Conservation (phyloP, 441 rosid genomes). For the Corymbia calophylla region DNA sequence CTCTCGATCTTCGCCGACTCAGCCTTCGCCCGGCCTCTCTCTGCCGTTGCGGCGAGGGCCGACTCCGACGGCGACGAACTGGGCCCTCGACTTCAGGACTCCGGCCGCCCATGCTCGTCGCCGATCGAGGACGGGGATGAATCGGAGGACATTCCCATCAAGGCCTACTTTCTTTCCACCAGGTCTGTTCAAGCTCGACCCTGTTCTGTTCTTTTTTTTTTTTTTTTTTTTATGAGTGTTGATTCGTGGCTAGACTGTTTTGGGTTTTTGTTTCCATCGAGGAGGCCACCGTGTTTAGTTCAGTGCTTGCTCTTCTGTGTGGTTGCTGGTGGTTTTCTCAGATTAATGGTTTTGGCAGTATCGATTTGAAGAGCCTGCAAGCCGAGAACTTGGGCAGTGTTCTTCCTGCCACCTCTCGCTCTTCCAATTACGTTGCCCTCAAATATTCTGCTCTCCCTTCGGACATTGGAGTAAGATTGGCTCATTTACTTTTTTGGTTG, state of each 20-base stretch:
- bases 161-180: slow-evolving; percentile 80
- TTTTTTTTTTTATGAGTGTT: background rate
- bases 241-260: background rate
- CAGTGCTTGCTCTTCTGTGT: slow-evolving; percentile 3
- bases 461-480: slow-evolving; percentile 58
- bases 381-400: slow-evolving; percentile 77
- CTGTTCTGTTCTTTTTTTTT: background rate
- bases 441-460: slow-evolving; percentile 54
- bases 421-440: slow-evolving; percentile 84
- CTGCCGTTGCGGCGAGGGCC: slow-evolving; percentile 56
- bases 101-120: slow-evolving; percentile 16
- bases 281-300: slow-evolving; percentile 11
- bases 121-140: slow-evolving; percentile 52
- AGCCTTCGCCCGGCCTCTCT: slow-evolving; percentile 25
- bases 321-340: slow-evolving; percentile 27
- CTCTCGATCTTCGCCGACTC: background rate
- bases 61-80: slow-evolving; percentile 39
- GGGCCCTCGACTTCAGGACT: slow-evolving; percentile 46
- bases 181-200: slow-evolving; percentile 27
- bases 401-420: slow-evolving; percentile 81
- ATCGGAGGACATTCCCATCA: slow-evolving; percentile 59
- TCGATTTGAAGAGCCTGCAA: slow-evolving; percentile 91
- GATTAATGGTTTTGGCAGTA: slow-evolving; percentile 92
- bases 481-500: background rate
- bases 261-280: background rate